Conservation (phyloP, 2,329 filamentous ascomycete genomes). For the Penicillium sclerotigenum region DNA sequence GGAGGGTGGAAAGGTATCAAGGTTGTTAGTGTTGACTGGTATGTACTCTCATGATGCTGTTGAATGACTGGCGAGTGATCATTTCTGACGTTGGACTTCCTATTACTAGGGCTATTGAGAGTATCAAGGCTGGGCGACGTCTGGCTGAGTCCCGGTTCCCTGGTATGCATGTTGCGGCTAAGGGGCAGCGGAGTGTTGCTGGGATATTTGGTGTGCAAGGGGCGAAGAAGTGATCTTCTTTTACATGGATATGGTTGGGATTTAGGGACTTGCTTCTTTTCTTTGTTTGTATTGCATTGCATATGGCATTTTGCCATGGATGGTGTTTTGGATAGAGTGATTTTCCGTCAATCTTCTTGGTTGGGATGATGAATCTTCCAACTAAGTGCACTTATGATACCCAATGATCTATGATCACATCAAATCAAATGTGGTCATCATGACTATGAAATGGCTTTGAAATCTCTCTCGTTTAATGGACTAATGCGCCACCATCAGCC, state of each 20-base stretch:
- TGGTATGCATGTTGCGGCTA: conserved; percentile 59
- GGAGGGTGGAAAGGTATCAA: conserved; percentile 68
- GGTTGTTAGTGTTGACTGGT: conserved; percentile 81
- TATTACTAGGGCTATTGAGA: conserved; percentile 68
- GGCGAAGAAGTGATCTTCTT: background rate
- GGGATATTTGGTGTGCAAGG: conserved; percentile 43
- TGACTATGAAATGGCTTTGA: background rate
- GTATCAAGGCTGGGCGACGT: conserved; percentile 70
- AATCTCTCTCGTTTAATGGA: background rate
- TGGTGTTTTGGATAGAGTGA: background rate
- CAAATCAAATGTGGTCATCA: background rate
- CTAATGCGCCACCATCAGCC: background rate
- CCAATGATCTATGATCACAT: conserved; percentile 6
- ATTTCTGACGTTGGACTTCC: conserved; percentile 7
- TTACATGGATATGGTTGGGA: background rate
- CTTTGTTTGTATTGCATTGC: conserved; percentile 1
- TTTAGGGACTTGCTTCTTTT: background rate
- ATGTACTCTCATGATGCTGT: conserved; percentile 29
- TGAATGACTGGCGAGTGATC: conserved; percentile 15
- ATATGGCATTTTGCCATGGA: background rate
- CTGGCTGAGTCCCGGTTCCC: conserved; percentile 72
- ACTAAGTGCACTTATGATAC: conserved; percentile 11
- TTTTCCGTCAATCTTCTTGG: background rate
- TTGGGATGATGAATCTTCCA: background rate
- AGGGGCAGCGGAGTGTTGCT: conserved; percentile 64